Evolutionary conservation across 1,139 yeast genomes (phyloP).

Genomic region (Protomyces inundatus): DNA sequence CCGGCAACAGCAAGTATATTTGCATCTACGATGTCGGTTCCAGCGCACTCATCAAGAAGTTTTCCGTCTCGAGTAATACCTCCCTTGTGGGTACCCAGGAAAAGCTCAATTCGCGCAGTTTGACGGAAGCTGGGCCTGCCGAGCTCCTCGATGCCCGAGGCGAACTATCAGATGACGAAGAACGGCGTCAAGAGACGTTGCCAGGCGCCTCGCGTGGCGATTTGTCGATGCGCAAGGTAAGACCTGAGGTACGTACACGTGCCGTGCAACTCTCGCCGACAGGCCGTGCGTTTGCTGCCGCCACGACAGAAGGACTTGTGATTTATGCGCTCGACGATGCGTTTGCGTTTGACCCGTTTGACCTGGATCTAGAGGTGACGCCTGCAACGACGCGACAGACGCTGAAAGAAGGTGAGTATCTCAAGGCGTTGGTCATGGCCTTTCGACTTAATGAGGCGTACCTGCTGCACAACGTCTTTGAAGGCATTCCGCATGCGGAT

Average conservation of each 20-base stretch:
- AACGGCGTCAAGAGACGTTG: conserved; percentile 63
- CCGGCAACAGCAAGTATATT: conserved; percentile 85
- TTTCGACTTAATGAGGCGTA: conserved; percentile 81
- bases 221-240: conserved; percentile 65
- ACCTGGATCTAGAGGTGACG: conserved; percentile 86
- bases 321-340: conserved; percentile 74
- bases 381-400: conserved; percentile 68
- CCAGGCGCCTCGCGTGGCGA: conserved; percentile 93
- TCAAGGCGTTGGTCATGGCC: conserved; percentile 84
- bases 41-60: conserved; percentile 76
- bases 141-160: conserved; percentile 80
- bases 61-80: conserved; percentile 83
- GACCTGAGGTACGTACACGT: conserved; percentile 78
- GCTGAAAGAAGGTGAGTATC: conserved; percentile 41
- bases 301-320: conserved; percentile 88
- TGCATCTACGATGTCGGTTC: conserved; percentile 86
- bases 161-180: conserved; percentile 80
- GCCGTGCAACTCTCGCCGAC: conserved; percentile 83
- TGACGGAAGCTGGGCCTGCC: conserved; percentile 84
- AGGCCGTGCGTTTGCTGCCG: conserved; percentile 86
- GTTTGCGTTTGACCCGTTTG: conserved; percentile 86
- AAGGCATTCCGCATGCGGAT: conserved; percentile 68
- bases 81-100: conserved; percentile 82
- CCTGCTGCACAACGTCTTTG: conserved; percentile 68
- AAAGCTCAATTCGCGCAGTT: conserved; percentile 66